phyloP scores from a whole-genome alignment of 768 basidiomycete genomes.

The Steccherinum ochraceum region DNA sequence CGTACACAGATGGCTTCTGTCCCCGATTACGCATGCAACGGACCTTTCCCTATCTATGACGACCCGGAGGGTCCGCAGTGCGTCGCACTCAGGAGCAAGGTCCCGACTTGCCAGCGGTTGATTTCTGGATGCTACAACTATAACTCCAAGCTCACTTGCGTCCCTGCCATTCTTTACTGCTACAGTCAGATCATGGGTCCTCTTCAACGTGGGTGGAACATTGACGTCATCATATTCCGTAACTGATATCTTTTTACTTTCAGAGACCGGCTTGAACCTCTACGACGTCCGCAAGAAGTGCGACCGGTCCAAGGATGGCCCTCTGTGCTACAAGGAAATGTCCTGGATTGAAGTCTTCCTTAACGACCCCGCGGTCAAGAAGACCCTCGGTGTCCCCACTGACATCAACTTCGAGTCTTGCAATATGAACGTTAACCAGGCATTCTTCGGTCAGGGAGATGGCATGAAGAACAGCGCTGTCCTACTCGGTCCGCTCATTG shows the following conservation, averaged over 20 bases:
- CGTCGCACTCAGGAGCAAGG: conserved; percentile 36
- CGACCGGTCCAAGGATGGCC: conserved; percentile 62
- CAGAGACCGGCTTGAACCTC: conserved; percentile 45
- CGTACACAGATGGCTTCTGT: conserved; percentile 74
- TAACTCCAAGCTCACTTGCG: conserved; percentile 37
- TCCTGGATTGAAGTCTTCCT: conserved; percentile 85
- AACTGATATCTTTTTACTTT: not conserved
- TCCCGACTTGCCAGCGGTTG: conserved; percentile 47
- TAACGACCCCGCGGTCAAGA: conserved; percentile 73
- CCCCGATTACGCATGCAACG: conserved; percentile 78
- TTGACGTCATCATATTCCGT: not conserved
- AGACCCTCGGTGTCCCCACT: conserved; percentile 68
- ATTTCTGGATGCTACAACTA: conserved; percentile 43
- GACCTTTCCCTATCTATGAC: conserved; percentile 76
- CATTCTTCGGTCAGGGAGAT: conserved; percentile 79
- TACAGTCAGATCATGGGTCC: conserved; percentile 65
- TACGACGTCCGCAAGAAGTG: conserved; percentile 83
- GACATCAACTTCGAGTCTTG: conserved; percentile 59
- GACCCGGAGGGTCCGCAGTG: conserved; percentile 44
- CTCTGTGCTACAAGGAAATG: conserved; percentile 76
- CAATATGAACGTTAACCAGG: conserved; percentile 75
- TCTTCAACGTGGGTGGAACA: conserved; percentile 54
- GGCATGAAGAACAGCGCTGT: conserved; percentile 76
- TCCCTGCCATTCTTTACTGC: conserved; percentile 73
- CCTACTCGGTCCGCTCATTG: conserved; percentile 74